Evolutionary conservation across 2,329 filamentous ascomycete genomes (phyloP).

Genomic region (Coleophoma cylindrospora): DNA sequence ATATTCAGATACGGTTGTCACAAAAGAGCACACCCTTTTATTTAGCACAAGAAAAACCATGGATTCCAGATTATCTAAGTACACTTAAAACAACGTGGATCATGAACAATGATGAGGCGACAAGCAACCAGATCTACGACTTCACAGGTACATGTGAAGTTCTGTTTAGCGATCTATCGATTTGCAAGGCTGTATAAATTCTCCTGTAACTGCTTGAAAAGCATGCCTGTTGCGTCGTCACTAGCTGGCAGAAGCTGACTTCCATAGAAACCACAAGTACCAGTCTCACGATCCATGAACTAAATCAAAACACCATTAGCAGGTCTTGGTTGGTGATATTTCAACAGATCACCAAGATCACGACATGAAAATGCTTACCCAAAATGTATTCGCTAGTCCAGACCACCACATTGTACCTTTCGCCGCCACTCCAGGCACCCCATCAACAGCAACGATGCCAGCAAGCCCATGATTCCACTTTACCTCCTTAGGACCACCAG

Average conservation of each 20-base stretch:
- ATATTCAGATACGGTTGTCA: too few species aligned
- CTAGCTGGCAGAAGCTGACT: slow-evolving; percentile 35
- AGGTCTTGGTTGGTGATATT: too few species aligned
- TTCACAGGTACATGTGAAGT: too few species aligned
- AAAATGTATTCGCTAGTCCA: slow-evolving; percentile 1
- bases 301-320: not conserved
- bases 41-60: too few species aligned
- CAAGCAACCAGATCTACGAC: too few species aligned
- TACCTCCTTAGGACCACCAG: not conserved
- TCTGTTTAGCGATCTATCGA: too few species aligned
- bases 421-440: not conserved
- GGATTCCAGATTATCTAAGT: too few species aligned
- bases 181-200: not conserved
- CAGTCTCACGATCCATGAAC: slow-evolving; percentile 27
- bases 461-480: slow-evolving; percentile 26
- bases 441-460: slow-evolving; percentile 30
- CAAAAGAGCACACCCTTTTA: too few species aligned
- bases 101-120: too few species aligned
- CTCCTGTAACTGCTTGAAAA: not conserved
- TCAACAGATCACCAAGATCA: not conserved
- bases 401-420: slow-evolving; percentile 14
- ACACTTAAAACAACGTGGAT: too few species aligned
- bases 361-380: not conserved
- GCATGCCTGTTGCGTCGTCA: slow-evolving; percentile 16
- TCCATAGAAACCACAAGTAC: slow-evolving; percentile 32